These are phyloP conservation scores for Lyophyllum semitale DNA, from an alignment of 768 basidiomycete species.

Conservation along the genomic window DNA sequence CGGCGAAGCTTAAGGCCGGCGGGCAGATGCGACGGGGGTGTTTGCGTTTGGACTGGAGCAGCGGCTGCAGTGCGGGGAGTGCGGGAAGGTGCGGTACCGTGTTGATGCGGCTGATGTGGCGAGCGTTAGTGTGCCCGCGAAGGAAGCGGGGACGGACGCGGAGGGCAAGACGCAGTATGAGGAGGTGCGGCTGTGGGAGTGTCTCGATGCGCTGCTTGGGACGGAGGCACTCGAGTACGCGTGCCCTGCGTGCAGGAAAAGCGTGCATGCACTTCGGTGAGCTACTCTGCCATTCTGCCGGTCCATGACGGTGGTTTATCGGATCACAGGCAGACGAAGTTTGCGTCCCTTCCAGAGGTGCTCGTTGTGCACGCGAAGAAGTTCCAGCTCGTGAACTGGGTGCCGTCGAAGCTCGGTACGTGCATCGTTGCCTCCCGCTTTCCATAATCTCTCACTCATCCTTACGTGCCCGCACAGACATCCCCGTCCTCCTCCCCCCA, in stretches of 20 bases:
- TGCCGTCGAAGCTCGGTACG: conserved; percentile 90
- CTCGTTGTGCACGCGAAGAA: conserved; percentile 91
- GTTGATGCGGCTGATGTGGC: conserved; percentile 75
- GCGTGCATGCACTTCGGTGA: conserved; percentile 74
- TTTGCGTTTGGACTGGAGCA: conserved; percentile 89
- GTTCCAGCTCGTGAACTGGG: conserved; percentile 96
- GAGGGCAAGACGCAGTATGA: conserved; percentile 68
- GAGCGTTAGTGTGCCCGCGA: conserved; percentile 79
- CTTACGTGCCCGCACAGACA: conserved; percentile 53
- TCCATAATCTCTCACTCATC: background rate
- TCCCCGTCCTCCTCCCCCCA: conserved; percentile 74
- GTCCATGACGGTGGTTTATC: background rate
- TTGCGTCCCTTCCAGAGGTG: conserved; percentile 87
- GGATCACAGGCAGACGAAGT: conserved; percentile 62
- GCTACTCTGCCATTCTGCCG: conserved; percentile 21
- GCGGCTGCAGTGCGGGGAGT: conserved; percentile 78
- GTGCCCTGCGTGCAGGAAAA: conserved; percentile 73
- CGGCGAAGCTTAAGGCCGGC: too few species aligned
- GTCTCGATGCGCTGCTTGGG: conserved; percentile 59
- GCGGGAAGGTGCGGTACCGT: conserved; percentile 80
- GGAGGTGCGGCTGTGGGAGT: conserved; percentile 59
- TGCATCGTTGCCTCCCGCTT: background rate
- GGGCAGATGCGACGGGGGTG: conserved; percentile 66
- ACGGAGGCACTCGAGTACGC: conserved; percentile 75
- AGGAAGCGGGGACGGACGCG: conserved; percentile 43